Evolutionary conservation across 331 rosid genomes (phyloP).

Genomic region (Quercus phellos): DNA sequence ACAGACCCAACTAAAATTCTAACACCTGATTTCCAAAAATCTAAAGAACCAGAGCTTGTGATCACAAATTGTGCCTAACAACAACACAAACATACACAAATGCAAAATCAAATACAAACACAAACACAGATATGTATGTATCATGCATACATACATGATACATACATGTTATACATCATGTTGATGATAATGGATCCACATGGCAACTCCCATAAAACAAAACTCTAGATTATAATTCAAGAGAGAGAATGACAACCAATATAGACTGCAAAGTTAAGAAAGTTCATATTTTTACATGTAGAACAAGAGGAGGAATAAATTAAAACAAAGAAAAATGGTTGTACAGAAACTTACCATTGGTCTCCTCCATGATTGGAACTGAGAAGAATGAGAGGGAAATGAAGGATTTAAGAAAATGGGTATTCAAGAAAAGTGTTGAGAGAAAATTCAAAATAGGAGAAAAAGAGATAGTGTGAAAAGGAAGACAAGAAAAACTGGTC

Average conservation of each 20-base stretch:
- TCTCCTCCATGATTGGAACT: constrained; percentile 40
- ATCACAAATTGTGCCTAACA: not conserved
- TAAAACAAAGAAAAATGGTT: not conserved
- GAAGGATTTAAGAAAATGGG: constrained; percentile 6
- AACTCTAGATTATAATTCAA: not conserved
- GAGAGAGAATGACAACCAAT: not conserved
- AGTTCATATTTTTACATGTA: not conserved
- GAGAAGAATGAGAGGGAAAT: constrained; percentile 3
- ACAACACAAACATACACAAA: not conserved
- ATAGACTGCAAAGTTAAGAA: not conserved
- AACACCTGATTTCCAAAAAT: not conserved
- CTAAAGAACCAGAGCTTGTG: not conserved
- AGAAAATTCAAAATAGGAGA: not conserved
- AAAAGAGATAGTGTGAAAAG: not conserved
- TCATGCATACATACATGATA: too few species aligned
- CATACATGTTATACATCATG: not conserved
- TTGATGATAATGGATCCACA: not conserved
- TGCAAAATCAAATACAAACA: not conserved
- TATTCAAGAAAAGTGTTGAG: not conserved
- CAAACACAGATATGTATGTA: not conserved
- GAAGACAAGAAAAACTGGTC: constrained; percentile 6
- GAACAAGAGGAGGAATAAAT: not conserved
- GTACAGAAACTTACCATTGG: constrained; percentile 26
- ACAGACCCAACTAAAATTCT: not conserved
- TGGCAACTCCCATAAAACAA: not conserved